phyloP scores from a whole-genome alignment of 2,329 filamentous ascomycete genomes.

The Aspergillus clavatus region DNA sequence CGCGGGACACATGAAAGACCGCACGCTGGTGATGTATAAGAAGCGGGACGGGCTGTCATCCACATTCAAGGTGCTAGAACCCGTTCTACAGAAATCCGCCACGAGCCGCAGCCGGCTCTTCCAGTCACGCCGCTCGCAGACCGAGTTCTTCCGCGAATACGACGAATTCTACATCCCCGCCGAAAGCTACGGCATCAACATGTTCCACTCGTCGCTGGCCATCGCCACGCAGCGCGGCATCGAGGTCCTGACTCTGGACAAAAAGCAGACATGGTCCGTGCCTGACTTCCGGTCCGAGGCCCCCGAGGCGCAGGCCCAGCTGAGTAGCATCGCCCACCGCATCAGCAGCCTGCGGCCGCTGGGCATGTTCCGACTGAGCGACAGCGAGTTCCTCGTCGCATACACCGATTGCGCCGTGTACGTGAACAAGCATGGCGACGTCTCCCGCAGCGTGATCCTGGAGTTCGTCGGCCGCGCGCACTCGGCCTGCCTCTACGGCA shows the following conservation, averaged over 20 bases:
- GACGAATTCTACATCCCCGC: constrained; percentile 98
- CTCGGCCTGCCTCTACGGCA: constrained; percentile 80
- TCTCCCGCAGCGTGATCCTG: constrained; percentile 92
- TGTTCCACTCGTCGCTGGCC: constrained; percentile 91
- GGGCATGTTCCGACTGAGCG: constrained; percentile 93
- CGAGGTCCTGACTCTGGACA: constrained; percentile 93
- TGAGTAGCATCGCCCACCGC: constrained; percentile 77
- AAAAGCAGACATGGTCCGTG: constrained; percentile 91
- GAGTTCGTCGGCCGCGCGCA: constrained; percentile 95
- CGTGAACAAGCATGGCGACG: constrained; percentile 95
- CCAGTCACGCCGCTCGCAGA: constrained; percentile 61
- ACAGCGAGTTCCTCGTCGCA: constrained; percentile 85
- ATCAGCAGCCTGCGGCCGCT: constrained; percentile 79
- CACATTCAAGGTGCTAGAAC: constrained; percentile 92
- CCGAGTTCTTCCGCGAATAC: constrained; percentile 95
- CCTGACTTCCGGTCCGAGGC: constrained; percentile 68
- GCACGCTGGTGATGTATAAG: constrained; percentile 93
- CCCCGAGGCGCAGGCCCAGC: constrained; percentile 54
- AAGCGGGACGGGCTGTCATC: constrained; percentile 88
- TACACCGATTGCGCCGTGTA: constrained; percentile 98
- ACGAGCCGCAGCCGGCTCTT: constrained; percentile 73
- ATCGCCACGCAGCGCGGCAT: constrained; percentile 89
- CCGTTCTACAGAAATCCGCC: constrained; percentile 86
- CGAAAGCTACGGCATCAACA: constrained; percentile 90
- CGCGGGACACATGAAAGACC: constrained; percentile 93